Base-by-base conservation (phyloP, 2,329 filamentous ascomycete genomes). In the Huntiella bhutanensis region DNA sequence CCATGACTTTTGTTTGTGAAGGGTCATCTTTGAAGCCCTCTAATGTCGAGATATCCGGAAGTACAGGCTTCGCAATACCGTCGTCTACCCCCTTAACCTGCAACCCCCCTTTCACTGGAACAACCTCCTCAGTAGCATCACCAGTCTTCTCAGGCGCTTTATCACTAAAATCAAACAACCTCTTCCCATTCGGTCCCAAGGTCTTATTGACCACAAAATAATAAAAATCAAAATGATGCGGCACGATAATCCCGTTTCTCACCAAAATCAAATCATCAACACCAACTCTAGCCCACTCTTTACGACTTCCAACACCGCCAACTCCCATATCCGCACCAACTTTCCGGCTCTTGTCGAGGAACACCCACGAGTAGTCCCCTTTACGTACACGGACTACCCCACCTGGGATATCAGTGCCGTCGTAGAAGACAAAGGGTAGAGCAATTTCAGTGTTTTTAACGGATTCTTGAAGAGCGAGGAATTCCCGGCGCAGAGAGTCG, bases 141-240 rank as follows among this genome's bases (percentile, higher is more conserved):
- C 17, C 35, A 33, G 54, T 38, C 42, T 49, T 32, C 33, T 47
- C 43, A 0, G 69, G 64, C 1, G 67, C 63, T 46, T 75, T 68
- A 50, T 64, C 60, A 53, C 64, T 67, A 60, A 87, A 94, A 56
- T 84, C 71, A 60, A 98, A 96, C 7, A 98, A 66, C 4, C 74
- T 66, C 15, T 66, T 67, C 44, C 82, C 80, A 34, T 76, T 75
- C n/a, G 82, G 79, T 2, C 82, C 83, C 2, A 75, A 61, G 19
- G 76, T 82, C 56, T 80, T 84, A 60, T 96, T 95, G 60, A 93
- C 80, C 58, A 95, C 77, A 63, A 98, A 96, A 64, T 88, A 91
- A 60, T 96, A 91, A 59, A 98, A 86, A 53, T 96, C 88, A 58
- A 92, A 95, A 62, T 98, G 91, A 85, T 96, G 91, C 49, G 91